These are phyloP conservation scores for Alternaria ethzedia DNA, from an alignment of 2,329 filamentous ascomycete genomes.

Conservation along the genomic window DNA sequence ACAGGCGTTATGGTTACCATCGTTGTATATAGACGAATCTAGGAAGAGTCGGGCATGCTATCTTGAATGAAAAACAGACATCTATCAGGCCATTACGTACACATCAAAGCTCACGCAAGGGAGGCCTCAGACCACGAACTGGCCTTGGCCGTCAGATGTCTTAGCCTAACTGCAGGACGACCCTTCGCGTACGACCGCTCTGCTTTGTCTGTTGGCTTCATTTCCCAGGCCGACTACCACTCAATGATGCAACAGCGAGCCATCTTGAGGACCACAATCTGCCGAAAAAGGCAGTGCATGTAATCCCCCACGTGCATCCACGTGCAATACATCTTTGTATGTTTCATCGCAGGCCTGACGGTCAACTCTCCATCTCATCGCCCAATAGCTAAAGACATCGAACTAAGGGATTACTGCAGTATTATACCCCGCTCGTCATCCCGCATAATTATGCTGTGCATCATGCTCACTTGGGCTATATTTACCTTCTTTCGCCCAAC, in stretches of 20 bases:
- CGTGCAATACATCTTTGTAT: background rate
- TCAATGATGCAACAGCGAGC: background rate
- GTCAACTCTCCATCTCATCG: slow-evolving; percentile 3
- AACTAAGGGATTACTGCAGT: slow-evolving; percentile 16
- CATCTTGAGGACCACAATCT: background rate
- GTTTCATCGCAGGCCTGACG: slow-evolving; percentile 19
- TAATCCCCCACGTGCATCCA: slow-evolving; percentile 10
- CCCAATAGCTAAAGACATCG: slow-evolving; percentile 5
- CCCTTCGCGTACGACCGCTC: background rate
- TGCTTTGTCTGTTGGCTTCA: slow-evolving; percentile 1
- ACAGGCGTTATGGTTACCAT: slow-evolving; percentile 22
- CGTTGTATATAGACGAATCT: slow-evolving; percentile 21
- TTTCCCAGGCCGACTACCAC: background rate
- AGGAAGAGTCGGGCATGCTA: slow-evolving; percentile 5
- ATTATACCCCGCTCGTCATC: slow-evolving; percentile 20
- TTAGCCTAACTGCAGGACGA: background rate
- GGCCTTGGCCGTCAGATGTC: background rate
- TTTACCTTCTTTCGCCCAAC: slow-evolving; percentile 20
- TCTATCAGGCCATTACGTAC: background rate
- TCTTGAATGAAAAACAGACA: background rate
- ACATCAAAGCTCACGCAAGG: background rate
- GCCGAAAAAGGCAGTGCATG: slow-evolving; percentile 7
- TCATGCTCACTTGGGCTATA: slow-evolving; percentile 23
- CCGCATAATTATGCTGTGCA: slow-evolving; percentile 8
- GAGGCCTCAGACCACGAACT: background rate